Base-by-base conservation (phyloP, 2,329 filamentous ascomycete genomes). In the Xylariaceae sp. region DNA sequence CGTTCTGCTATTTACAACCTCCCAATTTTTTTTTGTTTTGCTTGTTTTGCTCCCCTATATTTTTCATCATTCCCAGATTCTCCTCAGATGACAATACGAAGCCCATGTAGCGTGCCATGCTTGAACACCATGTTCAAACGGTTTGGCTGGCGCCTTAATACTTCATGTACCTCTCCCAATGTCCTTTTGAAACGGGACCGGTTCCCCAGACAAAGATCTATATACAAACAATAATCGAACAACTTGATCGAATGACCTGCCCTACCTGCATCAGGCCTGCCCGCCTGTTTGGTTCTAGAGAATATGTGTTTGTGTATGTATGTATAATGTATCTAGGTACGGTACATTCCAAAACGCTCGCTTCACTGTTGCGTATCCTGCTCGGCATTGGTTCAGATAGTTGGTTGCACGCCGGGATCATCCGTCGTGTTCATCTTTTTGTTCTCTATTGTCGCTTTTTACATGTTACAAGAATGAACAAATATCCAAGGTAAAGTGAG, bases 51-150 rank as follows among this genome's bases (percentile, higher is more conserved):
- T 40, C 62, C 19, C 19, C 19, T 19, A 19, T 19, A 19, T 19
- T 19, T 19, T 19, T 2, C 19, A 19, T 19, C 19, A 19, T 19
- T 19, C 19, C 19, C 19, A 19, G 19, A 19, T 19, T 19, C 19
- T 19, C 19, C 19, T 19, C 19, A 19, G 19, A 39, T 58, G 30
- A 53, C 63, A 6, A 46, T 59, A 44, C 29, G 43, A 68, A 64
- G 48, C 60, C 60, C 61, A 60, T 70, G 65, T 67, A 64, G 48
- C 66, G 55, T 64, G 64, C 63, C 57, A 56, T 61, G 40, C 55
- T 60, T 58, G 19, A 19, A 43, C 52, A 53, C 37, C 35, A 46
- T 47, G 19, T 60, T 60, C 51, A 55, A 19, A 19, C 19, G 19
- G 19, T 19, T 19, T 61, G 31, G 55, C 60, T 64, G 60, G 58